Evolutionary conservation across 2,329 filamentous ascomycete species (phyloP).

Genomic region (Aspergillus flavus): DNA sequence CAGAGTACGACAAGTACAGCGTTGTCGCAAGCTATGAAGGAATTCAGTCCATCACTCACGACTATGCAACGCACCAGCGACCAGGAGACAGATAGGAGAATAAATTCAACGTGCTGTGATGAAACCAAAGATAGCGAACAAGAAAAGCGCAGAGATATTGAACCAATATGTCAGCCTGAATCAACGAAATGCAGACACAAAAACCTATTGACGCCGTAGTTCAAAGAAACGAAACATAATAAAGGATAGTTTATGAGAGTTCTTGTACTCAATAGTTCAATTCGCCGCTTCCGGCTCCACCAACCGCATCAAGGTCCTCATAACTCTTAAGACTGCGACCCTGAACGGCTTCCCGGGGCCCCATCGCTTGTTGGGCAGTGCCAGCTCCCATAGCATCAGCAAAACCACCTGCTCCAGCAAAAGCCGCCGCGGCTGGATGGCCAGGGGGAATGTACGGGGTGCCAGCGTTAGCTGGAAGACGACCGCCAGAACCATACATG

Average conservation of each 20-base stretch:
- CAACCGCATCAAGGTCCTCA: conserved; percentile 90
- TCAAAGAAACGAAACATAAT: conserved; percentile 1
- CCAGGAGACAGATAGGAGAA: neutral
- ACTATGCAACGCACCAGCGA: neutral
- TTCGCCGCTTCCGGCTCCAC: conserved; percentile 74
- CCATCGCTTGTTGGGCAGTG: conserved; percentile 71
- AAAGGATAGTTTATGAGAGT: neutral
- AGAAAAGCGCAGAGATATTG: conserved; percentile 1
- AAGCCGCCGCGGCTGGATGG: conserved; percentile 42
- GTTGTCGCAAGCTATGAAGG: neutral
- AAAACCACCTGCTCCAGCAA: conserved; percentile 49
- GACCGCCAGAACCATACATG: conserved; percentile 38
- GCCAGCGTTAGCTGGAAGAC: conserved; percentile 34
- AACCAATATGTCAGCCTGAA: conserved; percentile 8
- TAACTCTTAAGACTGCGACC: conserved; percentile 95
- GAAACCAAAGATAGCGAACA: neutral
- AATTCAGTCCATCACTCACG: neutral
- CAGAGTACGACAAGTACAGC: neutral
- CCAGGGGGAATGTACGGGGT: conserved; percentile 42
- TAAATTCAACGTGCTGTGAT: neutral
- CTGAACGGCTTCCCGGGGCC: conserved; percentile 87
- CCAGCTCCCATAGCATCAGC: conserved; percentile 58
- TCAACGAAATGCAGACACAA: conserved; percentile 5
- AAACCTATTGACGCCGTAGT: conserved; percentile 16
- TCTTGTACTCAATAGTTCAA: conserved; percentile 72